Evolutionary conservation across 169 alveolate genomes (phyloP).

Genomic region (Neospora caninum): DNA sequence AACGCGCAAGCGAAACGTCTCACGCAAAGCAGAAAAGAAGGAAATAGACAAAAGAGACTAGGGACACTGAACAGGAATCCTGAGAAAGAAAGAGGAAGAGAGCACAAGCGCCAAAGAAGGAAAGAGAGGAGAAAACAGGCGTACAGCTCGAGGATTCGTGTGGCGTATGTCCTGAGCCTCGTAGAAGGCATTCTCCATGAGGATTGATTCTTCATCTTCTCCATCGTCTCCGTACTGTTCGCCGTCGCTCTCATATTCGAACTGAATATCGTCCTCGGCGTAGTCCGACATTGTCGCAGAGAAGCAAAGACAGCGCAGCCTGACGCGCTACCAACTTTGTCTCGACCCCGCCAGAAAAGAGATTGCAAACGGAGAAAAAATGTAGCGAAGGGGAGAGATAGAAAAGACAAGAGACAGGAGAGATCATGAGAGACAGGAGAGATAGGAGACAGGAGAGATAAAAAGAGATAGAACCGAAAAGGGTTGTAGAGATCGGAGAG

Average conservation of each 20-base stretch:
- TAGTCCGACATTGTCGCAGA: neutral
- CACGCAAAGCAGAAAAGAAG: neutral
- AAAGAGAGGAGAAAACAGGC: neutral
- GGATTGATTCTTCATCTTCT: neutral
- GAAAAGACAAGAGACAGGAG: neutral
- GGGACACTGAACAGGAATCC: too few species aligned
- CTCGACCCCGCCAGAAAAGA: neutral
- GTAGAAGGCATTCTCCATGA: neutral
- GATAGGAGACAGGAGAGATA: too few species aligned
- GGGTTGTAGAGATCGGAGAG: too few species aligned
- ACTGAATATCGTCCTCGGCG: neutral
- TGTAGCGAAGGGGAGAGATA: neutral
- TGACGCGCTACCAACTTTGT: neutral
- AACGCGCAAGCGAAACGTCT: too few species aligned
- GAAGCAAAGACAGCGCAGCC: neutral
- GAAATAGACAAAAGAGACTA: neutral
- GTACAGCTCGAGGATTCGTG: neutral
- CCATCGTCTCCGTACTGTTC: neutral
- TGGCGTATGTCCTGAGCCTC: constrained; percentile 22
- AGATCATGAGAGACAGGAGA: too few species aligned
- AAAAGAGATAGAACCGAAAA: too few species aligned
- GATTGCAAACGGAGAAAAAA: neutral
- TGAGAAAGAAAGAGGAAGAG: neutral
- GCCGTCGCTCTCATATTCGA: constrained; percentile 23
- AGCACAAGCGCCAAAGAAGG: neutral